Evolutionary conservation across 371 early-diverging fungal genomes (phyloP).

Genomic region (Mucor ambiguus): DNA sequence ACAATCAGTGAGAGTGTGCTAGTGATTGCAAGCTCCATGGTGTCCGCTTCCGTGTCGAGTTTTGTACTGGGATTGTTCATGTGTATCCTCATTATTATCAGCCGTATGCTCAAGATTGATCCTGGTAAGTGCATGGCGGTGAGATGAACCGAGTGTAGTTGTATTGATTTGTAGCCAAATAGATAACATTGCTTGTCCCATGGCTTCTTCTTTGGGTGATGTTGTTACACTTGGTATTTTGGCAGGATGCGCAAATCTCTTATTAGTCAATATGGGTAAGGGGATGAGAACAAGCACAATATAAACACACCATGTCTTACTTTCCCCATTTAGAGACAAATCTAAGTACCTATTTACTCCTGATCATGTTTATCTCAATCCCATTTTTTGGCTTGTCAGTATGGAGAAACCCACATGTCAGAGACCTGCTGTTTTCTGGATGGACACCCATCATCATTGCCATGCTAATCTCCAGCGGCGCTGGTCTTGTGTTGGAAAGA

Average conservation of each 20-base stretch:
- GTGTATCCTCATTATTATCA: conserved; percentile 70
- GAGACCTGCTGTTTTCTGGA: conserved; percentile 69
- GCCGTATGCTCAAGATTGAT: conserved; percentile 68
- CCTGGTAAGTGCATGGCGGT: conserved; percentile 59
- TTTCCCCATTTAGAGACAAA: conserved; percentile 39
- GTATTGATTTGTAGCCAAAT: background rate
- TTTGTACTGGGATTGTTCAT: conserved; percentile 76
- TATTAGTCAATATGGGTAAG: conserved; percentile 51
- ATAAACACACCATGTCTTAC: conserved; percentile 5
- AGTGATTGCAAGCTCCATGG: conserved; percentile 71
- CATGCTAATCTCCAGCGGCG: conserved; percentile 79
- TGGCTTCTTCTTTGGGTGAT: conserved; percentile 78
- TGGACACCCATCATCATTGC: conserved; percentile 83
- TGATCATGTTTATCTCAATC: conserved; percentile 53
- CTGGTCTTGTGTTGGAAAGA: conserved; percentile 83
- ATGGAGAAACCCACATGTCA: conserved; percentile 63
- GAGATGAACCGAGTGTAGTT: too few species aligned
- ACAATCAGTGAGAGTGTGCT: conserved; percentile 61
- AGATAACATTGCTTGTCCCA: conserved; percentile 73
- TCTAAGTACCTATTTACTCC: conserved; percentile 48
- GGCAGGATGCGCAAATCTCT: conserved; percentile 56
- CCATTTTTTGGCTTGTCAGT: conserved; percentile 61
- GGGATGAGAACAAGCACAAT: background rate
- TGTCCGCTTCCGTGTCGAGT: conserved; percentile 76
- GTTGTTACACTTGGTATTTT: conserved; percentile 71